Evolutionary conservation across 2,329 filamentous ascomycete genomes (phyloP).

Genomic region (Stagonosporopsis rhizophila): DNA sequence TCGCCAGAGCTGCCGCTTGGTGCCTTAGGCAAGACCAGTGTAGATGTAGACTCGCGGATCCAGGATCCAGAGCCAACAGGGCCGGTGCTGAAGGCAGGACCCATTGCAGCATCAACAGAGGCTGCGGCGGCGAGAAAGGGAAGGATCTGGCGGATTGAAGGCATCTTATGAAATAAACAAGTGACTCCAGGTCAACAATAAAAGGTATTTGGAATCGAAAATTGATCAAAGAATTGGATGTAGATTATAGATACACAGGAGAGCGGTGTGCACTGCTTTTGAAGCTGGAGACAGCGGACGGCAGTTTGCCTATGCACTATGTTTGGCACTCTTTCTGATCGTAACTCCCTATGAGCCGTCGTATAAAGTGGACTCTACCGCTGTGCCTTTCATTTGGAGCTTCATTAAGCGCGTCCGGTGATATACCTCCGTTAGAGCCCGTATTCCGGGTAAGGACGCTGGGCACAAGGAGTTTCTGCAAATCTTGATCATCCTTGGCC

Average conservation of each 20-base stretch:
- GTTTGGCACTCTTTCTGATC: not conserved
- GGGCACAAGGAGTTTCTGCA: not conserved
- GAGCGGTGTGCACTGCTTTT: conserved; percentile 1
- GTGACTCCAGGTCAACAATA: not conserved
- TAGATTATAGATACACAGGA: not conserved
- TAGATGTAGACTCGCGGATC: conserved; percentile 56
- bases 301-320: not conserved
- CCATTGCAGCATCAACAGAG: conserved; percentile 30
- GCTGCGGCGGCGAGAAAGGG: conserved; percentile 18
- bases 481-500: conserved; percentile 5
- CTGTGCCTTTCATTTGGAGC: conserved; percentile 8
- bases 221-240: not conserved
- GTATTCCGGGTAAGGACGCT: not conserved
- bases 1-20: conserved; percentile 48
- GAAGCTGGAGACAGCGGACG: not conserved
- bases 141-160: conserved; percentile 24
- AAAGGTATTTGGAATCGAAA: not conserved
- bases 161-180: conserved; percentile 15
- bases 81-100: conserved; percentile 48
- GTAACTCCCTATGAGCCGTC: not conserved
- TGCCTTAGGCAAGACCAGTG: conserved; percentile 52
- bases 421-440: not conserved
- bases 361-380: conserved; percentile 1
- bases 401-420: not conserved
- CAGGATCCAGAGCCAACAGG: conserved; percentile 52